A percentile compares a stretch with the other conserved stretches of the same genome.
Evolutionary conservation across 805 yeast genomes (phyloP).

Genomic region (Hemisphaericaspora nanyangensis): DNA sequence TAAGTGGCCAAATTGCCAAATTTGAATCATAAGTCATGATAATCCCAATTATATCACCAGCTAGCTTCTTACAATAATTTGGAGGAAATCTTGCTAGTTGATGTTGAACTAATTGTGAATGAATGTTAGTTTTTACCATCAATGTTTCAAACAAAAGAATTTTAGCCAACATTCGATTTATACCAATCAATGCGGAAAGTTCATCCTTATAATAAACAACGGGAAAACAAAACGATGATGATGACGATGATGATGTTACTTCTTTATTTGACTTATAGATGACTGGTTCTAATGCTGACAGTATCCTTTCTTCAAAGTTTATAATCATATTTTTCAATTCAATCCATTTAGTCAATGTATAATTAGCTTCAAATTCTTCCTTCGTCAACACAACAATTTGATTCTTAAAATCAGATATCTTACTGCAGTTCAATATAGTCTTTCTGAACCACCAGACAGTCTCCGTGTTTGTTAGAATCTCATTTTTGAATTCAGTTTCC

Average conservation of each 20-base stretch:
- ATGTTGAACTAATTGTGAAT: conserved; percentile 12
- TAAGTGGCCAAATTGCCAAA: conserved; percentile 30
- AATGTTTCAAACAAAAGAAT: conserved; percentile 28
- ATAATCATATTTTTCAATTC: conserved; percentile 20
- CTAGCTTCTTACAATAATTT: conserved; percentile 21
- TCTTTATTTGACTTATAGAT: conserved; percentile 20
- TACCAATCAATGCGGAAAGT: conserved; percentile 26
- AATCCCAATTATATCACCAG: conserved; percentile 37
- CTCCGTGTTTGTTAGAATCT: conserved; percentile 3
- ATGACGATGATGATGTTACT: not conserved
- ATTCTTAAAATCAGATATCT: conserved; percentile 27
- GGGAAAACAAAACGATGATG: conserved; percentile 20
- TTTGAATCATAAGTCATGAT: conserved; percentile 34
- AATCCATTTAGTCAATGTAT: conserved; percentile 24
- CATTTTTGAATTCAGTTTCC: not conserved
- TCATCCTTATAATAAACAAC: conserved; percentile 34
- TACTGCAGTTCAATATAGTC: conserved; percentile 22
- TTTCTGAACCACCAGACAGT: conserved; percentile 37
- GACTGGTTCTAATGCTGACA: conserved; percentile 27
- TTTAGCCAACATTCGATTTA: conserved; percentile 28
- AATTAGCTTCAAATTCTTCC: conserved; percentile 22
- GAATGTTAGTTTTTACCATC: conserved; percentile 14
- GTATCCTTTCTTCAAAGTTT: conserved; percentile 28
- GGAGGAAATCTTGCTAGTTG: conserved; percentile 22
- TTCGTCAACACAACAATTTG: conserved; percentile 22